phyloP scores from a whole-genome alignment of 306 rosid genomes.

The Prinsepia uniflora region DNA sequence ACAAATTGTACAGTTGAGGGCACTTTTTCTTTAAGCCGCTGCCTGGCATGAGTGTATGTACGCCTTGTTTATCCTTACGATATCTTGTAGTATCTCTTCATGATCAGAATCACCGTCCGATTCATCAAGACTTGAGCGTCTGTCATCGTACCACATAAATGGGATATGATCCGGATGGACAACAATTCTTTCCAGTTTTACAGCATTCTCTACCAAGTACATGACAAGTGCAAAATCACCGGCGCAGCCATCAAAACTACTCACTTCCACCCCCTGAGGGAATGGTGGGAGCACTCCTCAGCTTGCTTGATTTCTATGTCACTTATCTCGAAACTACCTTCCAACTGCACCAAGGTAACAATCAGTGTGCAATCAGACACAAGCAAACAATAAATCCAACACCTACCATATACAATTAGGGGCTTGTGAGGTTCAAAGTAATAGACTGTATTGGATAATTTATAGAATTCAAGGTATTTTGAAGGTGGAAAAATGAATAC shows the following conservation, averaged over 20 bases:
- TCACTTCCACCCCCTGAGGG: slow-evolving; percentile 9
- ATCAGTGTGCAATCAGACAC: too few species aligned
- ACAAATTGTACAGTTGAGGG: not conserved
- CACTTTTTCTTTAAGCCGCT: not conserved
- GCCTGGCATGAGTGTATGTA: not conserved
- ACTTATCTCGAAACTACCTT: too few species aligned
- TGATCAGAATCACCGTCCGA: not conserved
- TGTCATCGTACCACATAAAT: too few species aligned
- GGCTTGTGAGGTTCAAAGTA: too few species aligned
- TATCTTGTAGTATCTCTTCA: not conserved
- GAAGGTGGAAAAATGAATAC: too few species aligned
- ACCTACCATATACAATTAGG: too few species aligned
- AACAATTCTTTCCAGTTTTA: not conserved
- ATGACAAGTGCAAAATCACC: not conserved
- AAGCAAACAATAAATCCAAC: too few species aligned
- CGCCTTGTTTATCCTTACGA: not conserved
- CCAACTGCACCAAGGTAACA: not conserved
- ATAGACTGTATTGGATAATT: too few species aligned
- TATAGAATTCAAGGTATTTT: too few species aligned
- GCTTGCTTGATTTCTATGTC: not conserved
- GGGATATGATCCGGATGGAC: not conserved
- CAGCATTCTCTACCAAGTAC: not conserved
- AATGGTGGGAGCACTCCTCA: not conserved
- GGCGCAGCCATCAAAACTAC: not conserved
- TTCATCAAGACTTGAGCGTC: not conserved